Percentiles rank a stretch among this genome's conserved stretches.
phyloP scores from a whole-genome alignment of 192 early-diverging fungal genomes.

The Allomyces javanicus region DNA sequence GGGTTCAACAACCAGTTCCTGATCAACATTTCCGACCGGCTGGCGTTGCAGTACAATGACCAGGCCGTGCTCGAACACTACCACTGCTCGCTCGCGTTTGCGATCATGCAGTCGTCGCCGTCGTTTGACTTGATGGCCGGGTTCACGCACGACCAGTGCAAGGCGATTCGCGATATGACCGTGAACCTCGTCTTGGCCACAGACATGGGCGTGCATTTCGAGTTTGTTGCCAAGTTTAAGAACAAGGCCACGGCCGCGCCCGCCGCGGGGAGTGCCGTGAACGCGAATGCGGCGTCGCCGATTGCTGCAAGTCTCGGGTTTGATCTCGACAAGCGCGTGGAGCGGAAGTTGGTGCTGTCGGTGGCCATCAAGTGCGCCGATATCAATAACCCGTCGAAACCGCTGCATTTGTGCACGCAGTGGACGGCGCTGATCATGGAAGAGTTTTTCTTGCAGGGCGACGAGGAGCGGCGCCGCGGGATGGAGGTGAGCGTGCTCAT shows the following conservation, averaged over 20 bases:
- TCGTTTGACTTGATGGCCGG: conserved; percentile 18
- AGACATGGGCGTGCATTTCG: conserved; percentile 32
- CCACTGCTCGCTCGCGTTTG: conserved; percentile 22
- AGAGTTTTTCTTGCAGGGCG: conserved; percentile 31
- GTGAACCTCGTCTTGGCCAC: conserved; percentile 30
- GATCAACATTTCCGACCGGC: conserved; percentile 18
- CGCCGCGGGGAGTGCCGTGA: background rate
- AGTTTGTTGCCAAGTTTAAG: conserved; percentile 30
- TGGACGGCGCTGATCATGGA: conserved; percentile 30
- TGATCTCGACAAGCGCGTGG: conserved; percentile 14
- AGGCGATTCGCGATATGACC: conserved; percentile 17
- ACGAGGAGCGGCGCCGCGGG: conserved; percentile 21
- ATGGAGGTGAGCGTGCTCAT: conserved; percentile 27
- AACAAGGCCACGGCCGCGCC: conserved; percentile 9
- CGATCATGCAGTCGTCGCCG: conserved; percentile 13
- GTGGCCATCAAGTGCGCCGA: conserved; percentile 35
- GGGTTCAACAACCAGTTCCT: conserved; percentile 35
- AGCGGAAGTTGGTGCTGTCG: conserved; percentile 12
- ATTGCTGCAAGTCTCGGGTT: conserved; percentile 3
- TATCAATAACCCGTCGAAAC: conserved; percentile 29
- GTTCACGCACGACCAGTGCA: conserved; percentile 13
- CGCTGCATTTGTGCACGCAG: conserved; percentile 8
- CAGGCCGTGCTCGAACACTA: conserved; percentile 29
- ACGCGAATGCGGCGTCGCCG: background rate
- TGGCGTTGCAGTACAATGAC: conserved; percentile 32